phyloP scores from a whole-genome alignment of 139 green algal genomes.

The Yamagishiella unicocca region DNA sequence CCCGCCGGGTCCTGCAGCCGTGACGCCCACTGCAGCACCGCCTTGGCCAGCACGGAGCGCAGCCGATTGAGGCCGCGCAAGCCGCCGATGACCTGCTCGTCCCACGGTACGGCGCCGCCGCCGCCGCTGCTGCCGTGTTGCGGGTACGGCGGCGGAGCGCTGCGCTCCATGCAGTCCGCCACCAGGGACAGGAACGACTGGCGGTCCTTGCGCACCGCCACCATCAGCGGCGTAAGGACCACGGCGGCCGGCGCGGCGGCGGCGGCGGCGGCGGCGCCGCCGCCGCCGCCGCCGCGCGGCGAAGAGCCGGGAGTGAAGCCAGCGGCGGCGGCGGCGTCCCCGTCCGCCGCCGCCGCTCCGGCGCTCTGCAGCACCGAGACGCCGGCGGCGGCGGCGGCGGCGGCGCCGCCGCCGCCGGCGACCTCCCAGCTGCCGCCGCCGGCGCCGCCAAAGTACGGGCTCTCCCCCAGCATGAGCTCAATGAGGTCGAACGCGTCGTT shows the following conservation, averaged over 20 bases:
- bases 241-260: not conserved
- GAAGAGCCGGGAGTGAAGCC: not conserved
- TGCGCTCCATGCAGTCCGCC: not conserved
- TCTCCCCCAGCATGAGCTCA: constrained; percentile 62
- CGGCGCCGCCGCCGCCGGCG: not conserved
- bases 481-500: constrained; percentile 72
- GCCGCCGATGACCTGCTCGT: constrained; percentile 61
- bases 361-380: no score
- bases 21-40: constrained; percentile 76
- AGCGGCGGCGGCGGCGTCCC: not conserved
- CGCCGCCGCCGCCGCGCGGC: not conserved
- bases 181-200: constrained; percentile 52
- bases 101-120: constrained; percentile 27
- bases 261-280: not conserved
- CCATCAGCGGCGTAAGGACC: constrained; percentile 28
- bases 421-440: not conserved
- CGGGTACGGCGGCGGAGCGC: not conserved
- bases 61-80: constrained; percentile 76
- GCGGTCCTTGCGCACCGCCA: constrained; percentile 57
- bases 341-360: not conserved
- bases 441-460: not conserved
- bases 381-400: not conserved
- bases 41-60: constrained; percentile 71
- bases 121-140: not conserved
- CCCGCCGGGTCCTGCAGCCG: constrained; percentile 52